Percentiles rank a stretch among this genome's conserved stretches.
Conservation (phyloP, 768 basidiomycete species). For the Mrakia gelida region DNA sequence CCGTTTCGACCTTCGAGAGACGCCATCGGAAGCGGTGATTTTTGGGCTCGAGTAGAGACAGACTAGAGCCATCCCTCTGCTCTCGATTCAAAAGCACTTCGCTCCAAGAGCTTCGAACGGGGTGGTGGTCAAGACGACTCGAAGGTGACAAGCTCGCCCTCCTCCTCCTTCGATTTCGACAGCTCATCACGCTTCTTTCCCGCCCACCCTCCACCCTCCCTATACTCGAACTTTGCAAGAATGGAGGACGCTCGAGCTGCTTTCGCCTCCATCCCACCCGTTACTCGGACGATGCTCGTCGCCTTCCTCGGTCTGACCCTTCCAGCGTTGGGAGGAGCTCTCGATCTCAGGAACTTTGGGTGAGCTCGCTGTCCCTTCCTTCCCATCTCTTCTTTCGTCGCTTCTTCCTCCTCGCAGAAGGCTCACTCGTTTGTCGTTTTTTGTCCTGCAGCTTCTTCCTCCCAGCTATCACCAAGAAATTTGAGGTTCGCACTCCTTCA, state of each 20-base stretch:
- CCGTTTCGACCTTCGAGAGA: no score
- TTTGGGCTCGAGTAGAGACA: no score
- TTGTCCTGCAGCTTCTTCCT: background rate
- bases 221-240: no score
- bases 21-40: no score
- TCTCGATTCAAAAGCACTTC: no score
- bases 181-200: no score
- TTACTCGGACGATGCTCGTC: slow-evolving; percentile 2
- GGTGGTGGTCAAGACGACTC: no score
- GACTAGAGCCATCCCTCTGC: no score
- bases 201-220: no score
- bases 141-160: no score
- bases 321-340: background rate
- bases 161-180: no score
- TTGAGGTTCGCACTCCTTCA: background rate
- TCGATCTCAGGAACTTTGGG: background rate
- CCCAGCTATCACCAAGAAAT: background rate
- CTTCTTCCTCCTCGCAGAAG: background rate
- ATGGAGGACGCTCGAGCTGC: slow-evolving; percentile 20
- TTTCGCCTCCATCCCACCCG: slow-evolving; percentile 10
- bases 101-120: no score
- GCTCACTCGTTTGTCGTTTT: background rate
- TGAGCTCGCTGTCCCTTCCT: background rate
- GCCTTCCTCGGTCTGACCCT: background rate
- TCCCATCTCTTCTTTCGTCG: background rate